These are phyloP conservation scores for Salix brachista DNA, from an alignment of 345 rosid species.

Conservation along the genomic window DNA sequence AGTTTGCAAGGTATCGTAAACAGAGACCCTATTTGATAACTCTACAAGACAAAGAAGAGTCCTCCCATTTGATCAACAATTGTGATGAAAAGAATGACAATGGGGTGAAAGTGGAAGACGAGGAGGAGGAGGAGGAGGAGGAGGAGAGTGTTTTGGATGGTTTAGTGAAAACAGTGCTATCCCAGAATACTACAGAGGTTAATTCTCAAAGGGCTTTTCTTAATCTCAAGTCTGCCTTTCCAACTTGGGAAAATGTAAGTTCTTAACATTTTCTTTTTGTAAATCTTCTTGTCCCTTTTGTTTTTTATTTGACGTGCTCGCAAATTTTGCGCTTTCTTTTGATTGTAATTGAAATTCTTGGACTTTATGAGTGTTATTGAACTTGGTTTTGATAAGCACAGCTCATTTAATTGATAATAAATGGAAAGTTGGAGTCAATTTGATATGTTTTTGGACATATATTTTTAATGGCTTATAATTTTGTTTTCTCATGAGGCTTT, in stretches of 20 bases:
- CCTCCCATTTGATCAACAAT: not conserved
- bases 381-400: too few species aligned
- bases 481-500: not conserved
- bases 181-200: conserved; percentile 79
- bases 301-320: too few species aligned
- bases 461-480: too few species aligned
- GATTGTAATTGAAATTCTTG: too few species aligned
- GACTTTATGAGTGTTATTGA: too few species aligned
- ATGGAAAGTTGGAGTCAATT: too few species aligned
- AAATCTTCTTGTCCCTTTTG: not conserved
- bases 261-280: not conserved
- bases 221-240: conserved; percentile 62
- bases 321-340: too few species aligned
- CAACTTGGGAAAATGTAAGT: conserved; percentile 70
- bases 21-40: conserved; percentile 31
- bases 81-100: not conserved
- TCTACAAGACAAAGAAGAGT: not conserved
- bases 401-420: too few species aligned
- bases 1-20: conserved; percentile 54
- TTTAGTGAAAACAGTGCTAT: conserved; percentile 59
- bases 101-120: conserved; percentile 18
- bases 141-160: conserved; percentile 81
- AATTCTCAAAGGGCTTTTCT: conserved; percentile 75
- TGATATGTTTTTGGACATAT: too few species aligned
- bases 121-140: conserved; percentile 7